Evolutionary conservation across 805 yeast species (phyloP).

Genomic region (Ogataea trehalophila): DNA sequence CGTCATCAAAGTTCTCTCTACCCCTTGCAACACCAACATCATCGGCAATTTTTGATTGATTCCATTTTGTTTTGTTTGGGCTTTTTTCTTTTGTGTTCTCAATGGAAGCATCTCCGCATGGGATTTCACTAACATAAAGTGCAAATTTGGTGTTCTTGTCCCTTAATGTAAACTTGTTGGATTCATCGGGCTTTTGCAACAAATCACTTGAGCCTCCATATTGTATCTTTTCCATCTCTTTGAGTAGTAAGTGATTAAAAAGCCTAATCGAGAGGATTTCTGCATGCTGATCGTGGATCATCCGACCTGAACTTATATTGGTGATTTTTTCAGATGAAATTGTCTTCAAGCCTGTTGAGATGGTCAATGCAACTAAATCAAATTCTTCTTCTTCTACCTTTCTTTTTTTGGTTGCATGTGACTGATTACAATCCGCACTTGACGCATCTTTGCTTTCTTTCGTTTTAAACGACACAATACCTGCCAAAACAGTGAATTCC

Average conservation of each 20-base stretch:
- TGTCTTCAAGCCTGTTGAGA: constrained; percentile 83
- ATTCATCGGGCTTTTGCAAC: constrained; percentile 9
- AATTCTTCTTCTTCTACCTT: constrained; percentile 3
- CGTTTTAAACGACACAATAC: constrained; percentile 46
- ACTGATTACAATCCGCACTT: constrained; percentile 10
- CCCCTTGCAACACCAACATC: constrained; percentile 46
- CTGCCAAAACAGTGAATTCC: constrained; percentile 86
- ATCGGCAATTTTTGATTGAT: constrained; percentile 1
- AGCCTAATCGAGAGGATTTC: constrained; percentile 72
- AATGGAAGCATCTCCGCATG: constrained; percentile 91
- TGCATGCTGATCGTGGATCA: constrained; percentile 89
- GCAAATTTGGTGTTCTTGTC: constrained; percentile 39
- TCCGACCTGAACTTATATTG: constrained; percentile 39
- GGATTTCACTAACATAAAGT: constrained; percentile 67
- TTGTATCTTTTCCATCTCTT: constrained; percentile 35
- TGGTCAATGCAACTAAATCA: constrained; percentile 35
- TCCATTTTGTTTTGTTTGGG: constrained; percentile 15
- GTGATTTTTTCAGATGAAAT: constrained; percentile 48
- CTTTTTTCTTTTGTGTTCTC: constrained; percentile 29
- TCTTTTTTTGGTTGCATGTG: constrained; percentile 2
- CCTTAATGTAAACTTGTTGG: constrained; percentile 30
- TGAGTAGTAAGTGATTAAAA: constrained; percentile 56
- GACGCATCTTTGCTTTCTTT: not conserved
- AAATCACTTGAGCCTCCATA: constrained; percentile 9
- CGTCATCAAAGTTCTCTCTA: constrained; percentile 46